A percentile compares a stretch with the other conserved stretches of the same genome.
Conservation (phyloP, 345 rosid genomes). For the Eutrema japonicum region DNA sequence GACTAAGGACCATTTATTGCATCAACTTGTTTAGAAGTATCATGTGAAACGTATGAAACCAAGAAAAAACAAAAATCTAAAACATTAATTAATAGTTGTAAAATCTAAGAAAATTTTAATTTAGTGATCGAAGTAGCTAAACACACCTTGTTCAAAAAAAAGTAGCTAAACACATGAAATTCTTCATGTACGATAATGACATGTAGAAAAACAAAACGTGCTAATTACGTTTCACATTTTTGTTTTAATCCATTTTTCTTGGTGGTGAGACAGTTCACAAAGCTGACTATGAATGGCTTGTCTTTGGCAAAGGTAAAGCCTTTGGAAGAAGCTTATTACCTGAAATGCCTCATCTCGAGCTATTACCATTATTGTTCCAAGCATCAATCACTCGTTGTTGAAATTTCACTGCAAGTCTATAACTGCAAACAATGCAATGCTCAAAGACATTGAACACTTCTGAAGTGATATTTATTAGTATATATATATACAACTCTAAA, state of each 20-base stretch:
- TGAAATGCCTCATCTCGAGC: too few relatives aligned
- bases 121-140: neutral
- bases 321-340: constrained; percentile 43
- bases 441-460: constrained; percentile 8
- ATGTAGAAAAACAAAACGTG: too few relatives aligned
- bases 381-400: constrained; percentile 77
- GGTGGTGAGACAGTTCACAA: constrained; percentile 1
- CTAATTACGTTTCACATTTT: neutral
- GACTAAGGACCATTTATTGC: too few relatives aligned
- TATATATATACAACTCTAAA: too few relatives aligned
- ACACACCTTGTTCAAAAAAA: too few relatives aligned
- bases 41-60: too few relatives aligned
- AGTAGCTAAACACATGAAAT: neutral
- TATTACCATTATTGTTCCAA: constrained; percentile 81
- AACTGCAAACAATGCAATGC: constrained; percentile 55
- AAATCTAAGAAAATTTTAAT: neutral
- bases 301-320: constrained; percentile 55
- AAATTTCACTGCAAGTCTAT: constrained; percentile 74
- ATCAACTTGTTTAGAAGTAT: too few relatives aligned
- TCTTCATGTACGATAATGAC: too few relatives aligned
- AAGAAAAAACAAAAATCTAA: too few relatives aligned
- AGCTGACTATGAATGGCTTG: constrained; percentile 5
- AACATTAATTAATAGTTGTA: neutral
- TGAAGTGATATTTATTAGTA: neutral
- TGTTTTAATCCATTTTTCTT: too few relatives aligned